Percentiles rank a stretch among this genome's conserved stretches.
Conservation (phyloP, 106 monocot species). For the Dendrobium catenatum region DNA sequence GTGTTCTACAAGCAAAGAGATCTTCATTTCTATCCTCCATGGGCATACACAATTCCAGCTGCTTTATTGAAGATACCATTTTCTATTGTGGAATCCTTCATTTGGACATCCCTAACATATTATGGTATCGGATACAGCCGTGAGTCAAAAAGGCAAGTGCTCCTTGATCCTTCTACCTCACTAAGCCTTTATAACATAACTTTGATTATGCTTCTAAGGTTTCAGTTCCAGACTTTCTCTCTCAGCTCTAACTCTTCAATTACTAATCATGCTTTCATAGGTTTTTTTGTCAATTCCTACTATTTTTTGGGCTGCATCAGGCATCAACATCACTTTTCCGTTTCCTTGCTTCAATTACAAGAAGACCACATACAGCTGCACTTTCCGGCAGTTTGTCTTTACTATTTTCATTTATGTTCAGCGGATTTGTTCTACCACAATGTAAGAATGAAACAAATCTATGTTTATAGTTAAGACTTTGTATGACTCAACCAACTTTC, state of each 20-base stretch:
- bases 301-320: constrained; percentile 16
- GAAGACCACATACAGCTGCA: background rate
- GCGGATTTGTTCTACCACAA: constrained; percentile 17
- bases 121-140: constrained; percentile 36
- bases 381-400: constrained; percentile 1
- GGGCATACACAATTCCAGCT: constrained; percentile 23
- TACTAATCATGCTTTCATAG: background rate
- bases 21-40: constrained; percentile 25
- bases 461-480: background rate
- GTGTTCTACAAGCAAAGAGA: constrained; percentile 26
- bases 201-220: background rate
- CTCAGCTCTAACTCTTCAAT: background rate
- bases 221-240: background rate
- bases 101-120: constrained; percentile 37
- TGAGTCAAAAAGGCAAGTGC: constrained; percentile 16
- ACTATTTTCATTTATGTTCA: background rate
- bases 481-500: background rate
- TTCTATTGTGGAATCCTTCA: constrained; percentile 33
- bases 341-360: constrained; percentile 6
- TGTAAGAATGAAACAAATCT: background rate
- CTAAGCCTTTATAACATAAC: background rate
- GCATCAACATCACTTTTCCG: constrained; percentile 16
- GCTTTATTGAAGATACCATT: constrained; percentile 24
- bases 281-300: constrained; percentile 15
- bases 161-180: background rate